Percentiles rank a stretch among this genome's conserved stretches.
These are phyloP conservation scores for Fusarium globosum DNA, from an alignment of 2,329 filamentous ascomycete genomes.

Conservation along the genomic window DNA sequence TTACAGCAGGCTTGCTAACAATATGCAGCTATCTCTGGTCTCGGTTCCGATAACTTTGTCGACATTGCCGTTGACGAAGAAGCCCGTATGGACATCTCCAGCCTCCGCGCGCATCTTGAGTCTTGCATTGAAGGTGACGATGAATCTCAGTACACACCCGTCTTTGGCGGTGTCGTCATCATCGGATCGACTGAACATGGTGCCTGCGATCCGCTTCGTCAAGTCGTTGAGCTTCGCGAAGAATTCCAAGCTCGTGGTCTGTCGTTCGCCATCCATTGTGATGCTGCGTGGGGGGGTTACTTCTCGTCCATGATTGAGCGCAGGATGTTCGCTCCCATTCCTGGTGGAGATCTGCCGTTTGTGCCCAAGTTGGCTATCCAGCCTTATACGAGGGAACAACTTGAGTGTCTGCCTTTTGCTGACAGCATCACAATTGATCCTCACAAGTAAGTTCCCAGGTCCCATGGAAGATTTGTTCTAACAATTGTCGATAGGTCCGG, in stretches of 20 bases:
- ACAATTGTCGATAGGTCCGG: not conserved
- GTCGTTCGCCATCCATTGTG: not conserved
- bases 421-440: not conserved
- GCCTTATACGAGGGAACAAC: not conserved
- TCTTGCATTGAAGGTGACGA: not conserved
- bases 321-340: not conserved
- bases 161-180: not conserved
- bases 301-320: not conserved
- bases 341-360: not conserved
- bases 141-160: not conserved
- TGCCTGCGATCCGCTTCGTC: not conserved
- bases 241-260: not conserved
- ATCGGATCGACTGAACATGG: not conserved
- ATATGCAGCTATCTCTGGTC: not conserved
- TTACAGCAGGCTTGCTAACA: not conserved
- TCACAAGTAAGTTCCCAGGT: not conserved
- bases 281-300: constrained; percentile 1
- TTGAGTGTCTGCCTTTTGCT: not conserved
- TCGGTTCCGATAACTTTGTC: not conserved
- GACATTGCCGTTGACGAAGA: not conserved
- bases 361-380: not conserved
- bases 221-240: not conserved
- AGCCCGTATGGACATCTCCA: not conserved
- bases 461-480: no score
- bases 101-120: not conserved